These are phyloP conservation scores for Pestalotiopsis fici DNA, from an alignment of 2,329 filamentous ascomycete species.

Conservation along the genomic window DNA sequence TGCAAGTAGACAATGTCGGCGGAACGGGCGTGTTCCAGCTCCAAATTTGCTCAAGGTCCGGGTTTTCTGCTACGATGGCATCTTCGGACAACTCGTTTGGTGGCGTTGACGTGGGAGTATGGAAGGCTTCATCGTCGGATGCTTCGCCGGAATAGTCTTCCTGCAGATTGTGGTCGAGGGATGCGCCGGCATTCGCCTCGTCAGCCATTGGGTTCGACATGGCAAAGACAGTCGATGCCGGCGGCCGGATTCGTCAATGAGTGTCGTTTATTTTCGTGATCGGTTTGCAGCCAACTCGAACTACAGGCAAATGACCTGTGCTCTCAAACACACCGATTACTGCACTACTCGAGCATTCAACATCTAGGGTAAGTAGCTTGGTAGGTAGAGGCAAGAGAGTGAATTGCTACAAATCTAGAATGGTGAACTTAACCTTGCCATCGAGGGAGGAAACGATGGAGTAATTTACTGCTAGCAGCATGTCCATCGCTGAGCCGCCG, in stretches of 20 bases:
- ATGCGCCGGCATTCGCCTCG: background rate
- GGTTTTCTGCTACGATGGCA: slow-evolving; percentile 23
- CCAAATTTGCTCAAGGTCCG: slow-evolving; percentile 46
- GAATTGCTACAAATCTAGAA: background rate
- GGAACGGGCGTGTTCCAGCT: slow-evolving; percentile 45
- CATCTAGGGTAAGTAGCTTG: background rate
- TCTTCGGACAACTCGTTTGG: slow-evolving; percentile 29
- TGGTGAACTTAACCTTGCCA: background rate
- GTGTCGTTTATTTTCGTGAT: background rate
- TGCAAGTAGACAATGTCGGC: slow-evolving; percentile 39
- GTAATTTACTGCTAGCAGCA: background rate
- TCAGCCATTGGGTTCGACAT: background rate
- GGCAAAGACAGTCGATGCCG: background rate
- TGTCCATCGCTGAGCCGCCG: background rate
- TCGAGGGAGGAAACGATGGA: background rate
- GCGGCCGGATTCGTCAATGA: background rate
- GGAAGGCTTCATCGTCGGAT: background rate
- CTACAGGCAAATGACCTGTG: background rate
- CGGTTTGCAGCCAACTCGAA: background rate
- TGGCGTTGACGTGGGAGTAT: slow-evolving; percentile 11
- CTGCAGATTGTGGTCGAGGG: background rate
- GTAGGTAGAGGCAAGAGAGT: background rate
- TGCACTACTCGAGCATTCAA: background rate
- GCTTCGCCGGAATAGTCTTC: slow-evolving; percentile 1
- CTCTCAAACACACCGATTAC: background rate